Percentiles rank a stretch among this genome's conserved stretches.
phyloP scores from a whole-genome alignment of 805 yeast genomes.

The Myxozyma geophila region DNA sequence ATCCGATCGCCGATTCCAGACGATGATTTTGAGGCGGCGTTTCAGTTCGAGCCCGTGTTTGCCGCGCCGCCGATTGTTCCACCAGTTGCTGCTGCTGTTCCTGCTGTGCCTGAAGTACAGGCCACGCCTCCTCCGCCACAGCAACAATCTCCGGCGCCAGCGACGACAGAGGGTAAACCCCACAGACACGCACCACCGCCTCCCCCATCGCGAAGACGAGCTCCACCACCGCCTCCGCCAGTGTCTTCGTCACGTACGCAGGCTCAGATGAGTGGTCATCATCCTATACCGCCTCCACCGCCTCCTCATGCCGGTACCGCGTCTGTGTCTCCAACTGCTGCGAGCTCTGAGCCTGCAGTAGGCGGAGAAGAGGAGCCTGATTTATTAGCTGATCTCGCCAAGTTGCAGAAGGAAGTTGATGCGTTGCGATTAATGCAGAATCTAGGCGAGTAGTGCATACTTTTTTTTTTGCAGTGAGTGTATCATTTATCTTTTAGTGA shows the following conservation, averaged over 20 bases:
- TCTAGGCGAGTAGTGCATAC: background rate
- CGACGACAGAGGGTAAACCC: background rate
- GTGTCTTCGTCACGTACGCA: background rate
- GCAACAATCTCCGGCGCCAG: background rate
- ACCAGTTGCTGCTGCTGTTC: background rate
- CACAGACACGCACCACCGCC: conserved; percentile 22
- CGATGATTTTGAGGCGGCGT: conserved; percentile 16
- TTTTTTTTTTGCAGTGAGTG: background rate
- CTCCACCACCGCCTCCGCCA: conserved; percentile 18
- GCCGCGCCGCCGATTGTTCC: conserved; percentile 4
- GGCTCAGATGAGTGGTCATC: background rate
- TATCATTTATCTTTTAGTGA: background rate
- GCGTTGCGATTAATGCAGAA: conserved; percentile 26
- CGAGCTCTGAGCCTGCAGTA: background rate
- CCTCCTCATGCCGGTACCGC: conserved; percentile 1
- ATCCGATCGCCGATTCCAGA: background rate
- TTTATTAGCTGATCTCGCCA: conserved; percentile 35
- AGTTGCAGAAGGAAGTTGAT: conserved; percentile 35
- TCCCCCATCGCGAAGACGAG: conserved; percentile 28
- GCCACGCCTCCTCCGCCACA: background rate
- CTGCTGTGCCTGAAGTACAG: background rate
- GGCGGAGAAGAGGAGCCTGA: conserved; percentile 25
- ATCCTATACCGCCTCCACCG: conserved; percentile 14
- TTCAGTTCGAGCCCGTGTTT: conserved; percentile 8
- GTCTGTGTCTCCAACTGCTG: background rate